phyloP scores from a whole-genome alignment of 2,329 filamentous ascomycete species.

The Teratosphaeria pseudoeucalypti region DNA sequence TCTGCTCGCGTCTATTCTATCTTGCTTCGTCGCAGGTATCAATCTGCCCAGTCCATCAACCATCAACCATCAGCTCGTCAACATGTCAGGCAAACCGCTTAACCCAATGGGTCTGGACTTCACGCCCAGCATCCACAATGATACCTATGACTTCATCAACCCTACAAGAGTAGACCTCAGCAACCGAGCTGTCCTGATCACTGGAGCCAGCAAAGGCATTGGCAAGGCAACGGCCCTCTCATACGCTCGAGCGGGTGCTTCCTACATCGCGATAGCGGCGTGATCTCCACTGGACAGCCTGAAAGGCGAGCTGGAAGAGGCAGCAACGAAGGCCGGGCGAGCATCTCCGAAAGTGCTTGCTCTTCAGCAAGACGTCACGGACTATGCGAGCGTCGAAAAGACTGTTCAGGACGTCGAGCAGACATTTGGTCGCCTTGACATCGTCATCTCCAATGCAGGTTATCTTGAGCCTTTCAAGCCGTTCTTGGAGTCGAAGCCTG shows the following conservation, averaged over 20 bases:
- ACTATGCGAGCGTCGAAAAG: constrained; percentile 26
- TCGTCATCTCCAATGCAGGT: constrained; percentile 31
- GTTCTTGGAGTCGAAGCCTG: constrained; percentile 19
- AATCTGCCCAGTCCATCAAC: neutral
- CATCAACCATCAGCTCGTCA: neutral
- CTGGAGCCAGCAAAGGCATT: constrained; percentile 29
- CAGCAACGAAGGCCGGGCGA: constrained; percentile 27
- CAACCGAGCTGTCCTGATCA: constrained; percentile 41
- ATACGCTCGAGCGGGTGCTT: constrained; percentile 45
- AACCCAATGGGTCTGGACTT: constrained; percentile 7
- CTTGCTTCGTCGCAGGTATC: neutral
- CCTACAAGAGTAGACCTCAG: constrained; percentile 21
- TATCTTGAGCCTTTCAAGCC: constrained; percentile 8
- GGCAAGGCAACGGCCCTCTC: constrained; percentile 45
- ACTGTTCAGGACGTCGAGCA: constrained; percentile 26
- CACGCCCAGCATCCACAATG: constrained; percentile 20
- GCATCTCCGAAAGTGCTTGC: constrained; percentile 31
- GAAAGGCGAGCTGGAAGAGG: constrained; percentile 25
- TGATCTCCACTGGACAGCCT: constrained; percentile 38
- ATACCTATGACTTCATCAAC: constrained; percentile 44
- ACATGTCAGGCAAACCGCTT: neutral
- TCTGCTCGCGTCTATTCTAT: too few relatives aligned
- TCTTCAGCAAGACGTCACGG: constrained; percentile 36
- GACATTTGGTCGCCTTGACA: constrained; percentile 25
- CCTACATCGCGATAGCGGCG: constrained; percentile 43